Percentiles rank a stretch among this genome's conserved stretches.
Evolutionary conservation across 768 basidiomycete species (phyloP).

Genomic region (Inosperma sp.): DNA sequence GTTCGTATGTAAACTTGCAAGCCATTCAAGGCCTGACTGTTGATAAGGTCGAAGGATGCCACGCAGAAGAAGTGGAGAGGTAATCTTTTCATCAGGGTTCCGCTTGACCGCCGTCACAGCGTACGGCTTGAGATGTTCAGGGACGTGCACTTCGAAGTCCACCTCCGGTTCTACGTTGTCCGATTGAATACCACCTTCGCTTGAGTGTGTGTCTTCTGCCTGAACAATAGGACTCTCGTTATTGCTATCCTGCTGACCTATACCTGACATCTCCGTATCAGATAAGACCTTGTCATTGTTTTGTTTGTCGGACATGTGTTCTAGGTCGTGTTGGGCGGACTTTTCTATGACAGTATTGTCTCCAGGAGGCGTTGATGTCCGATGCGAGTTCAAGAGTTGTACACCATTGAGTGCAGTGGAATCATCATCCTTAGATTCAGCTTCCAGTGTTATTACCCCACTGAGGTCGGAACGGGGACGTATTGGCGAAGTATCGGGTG

Average conservation of each 20-base stretch:
- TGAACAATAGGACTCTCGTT: too few species aligned
- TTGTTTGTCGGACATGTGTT: too few species aligned
- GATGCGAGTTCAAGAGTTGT: too few species aligned
- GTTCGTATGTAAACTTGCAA: slow-evolving; percentile 79
- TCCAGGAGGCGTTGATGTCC: not conserved
- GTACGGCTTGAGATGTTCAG: slow-evolving; percentile 60
- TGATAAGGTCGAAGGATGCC: slow-evolving; percentile 91
- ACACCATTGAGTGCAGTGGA: too few species aligned
- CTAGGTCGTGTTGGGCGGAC: too few species aligned
- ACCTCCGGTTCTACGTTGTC: slow-evolving; percentile 28
- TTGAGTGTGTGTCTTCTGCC: too few species aligned
- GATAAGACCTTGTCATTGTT: too few species aligned
- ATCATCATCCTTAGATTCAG: too few species aligned
- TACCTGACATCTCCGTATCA: too few species aligned
- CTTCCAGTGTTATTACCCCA: not conserved
- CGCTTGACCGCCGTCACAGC: slow-evolving; percentile 70
- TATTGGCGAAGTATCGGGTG: slow-evolving; percentile 16
- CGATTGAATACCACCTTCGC: too few species aligned
- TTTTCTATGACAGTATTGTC: too few species aligned
- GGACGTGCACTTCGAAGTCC: slow-evolving; percentile 33
- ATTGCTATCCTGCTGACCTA: too few species aligned
- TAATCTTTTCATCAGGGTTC: slow-evolving; percentile 54
- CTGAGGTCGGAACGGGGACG: not conserved
- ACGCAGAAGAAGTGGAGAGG: slow-evolving; percentile 70
- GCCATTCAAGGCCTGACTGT: slow-evolving; percentile 90